A percentile compares a stretch with the other conserved stretches of the same genome.
Conservation (phyloP, 495 filamentous ascomycete genomes). For the Talaromyces borbonicus region DNA sequence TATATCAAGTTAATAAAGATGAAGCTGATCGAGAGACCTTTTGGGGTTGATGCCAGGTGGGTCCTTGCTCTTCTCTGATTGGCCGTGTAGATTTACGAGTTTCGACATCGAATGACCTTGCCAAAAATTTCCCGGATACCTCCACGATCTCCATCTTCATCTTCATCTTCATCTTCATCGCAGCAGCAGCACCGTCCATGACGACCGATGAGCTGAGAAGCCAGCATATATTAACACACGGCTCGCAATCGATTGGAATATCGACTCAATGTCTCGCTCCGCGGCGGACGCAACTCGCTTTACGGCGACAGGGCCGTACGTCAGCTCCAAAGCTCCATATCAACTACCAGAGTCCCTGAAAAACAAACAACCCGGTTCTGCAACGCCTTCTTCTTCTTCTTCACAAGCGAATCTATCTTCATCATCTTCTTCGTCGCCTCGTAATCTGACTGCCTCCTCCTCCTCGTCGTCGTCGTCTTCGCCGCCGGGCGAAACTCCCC, state of each 20-base stretch:
- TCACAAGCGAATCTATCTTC: neutral
- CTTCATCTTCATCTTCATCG: neutral
- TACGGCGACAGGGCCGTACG: slow-evolving; percentile 85
- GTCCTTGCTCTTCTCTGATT: neutral
- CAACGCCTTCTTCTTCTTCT: neutral
- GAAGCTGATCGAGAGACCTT: neutral
- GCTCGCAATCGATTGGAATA: neutral
- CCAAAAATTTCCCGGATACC: slow-evolving; percentile 32
- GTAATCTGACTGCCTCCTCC: neutral
- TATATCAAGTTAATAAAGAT: no score
- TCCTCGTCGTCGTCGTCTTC: slow-evolving; percentile 17
- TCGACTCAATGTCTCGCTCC: slow-evolving; percentile 56
- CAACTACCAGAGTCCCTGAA: slow-evolving; percentile 28
- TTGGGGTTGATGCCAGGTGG: neutral
- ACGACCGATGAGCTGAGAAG: no score
- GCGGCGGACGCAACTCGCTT: slow-evolving; percentile 91
- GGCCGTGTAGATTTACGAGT: no score
- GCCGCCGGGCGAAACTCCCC: slow-evolving; percentile 57
- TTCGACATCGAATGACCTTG: slow-evolving; percentile 2
- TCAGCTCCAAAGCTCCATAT: slow-evolving; percentile 53
- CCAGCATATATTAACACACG: no score
- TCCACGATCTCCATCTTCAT: slow-evolving; percentile 10
- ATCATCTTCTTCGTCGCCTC: neutral
- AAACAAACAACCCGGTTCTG: slow-evolving; percentile 14
- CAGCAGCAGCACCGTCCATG: no score